These are phyloP conservation scores for Globisporangium spiculum DNA, from an alignment of 352 stramenopile species.

Conservation along the genomic window DNA sequence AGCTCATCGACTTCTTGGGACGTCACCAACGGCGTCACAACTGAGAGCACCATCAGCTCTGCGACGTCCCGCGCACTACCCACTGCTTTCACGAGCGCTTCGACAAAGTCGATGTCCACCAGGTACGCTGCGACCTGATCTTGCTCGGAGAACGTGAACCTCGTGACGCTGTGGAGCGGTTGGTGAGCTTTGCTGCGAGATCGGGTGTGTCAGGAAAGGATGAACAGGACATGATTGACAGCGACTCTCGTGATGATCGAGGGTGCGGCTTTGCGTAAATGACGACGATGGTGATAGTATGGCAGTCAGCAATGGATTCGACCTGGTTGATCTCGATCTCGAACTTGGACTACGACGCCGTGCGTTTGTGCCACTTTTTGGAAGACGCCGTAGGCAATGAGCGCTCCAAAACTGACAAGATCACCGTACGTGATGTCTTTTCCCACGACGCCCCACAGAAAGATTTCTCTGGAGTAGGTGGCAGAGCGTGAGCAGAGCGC, in stretches of 20 bases:
- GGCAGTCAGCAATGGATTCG: neutral
- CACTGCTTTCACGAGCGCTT: constrained; percentile 8
- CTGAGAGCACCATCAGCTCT: constrained; percentile 12
- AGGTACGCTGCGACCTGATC: constrained; percentile 5
- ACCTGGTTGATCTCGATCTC: neutral
- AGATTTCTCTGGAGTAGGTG: neutral
- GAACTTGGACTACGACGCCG: neutral
- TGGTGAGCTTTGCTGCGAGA: constrained; percentile 2
- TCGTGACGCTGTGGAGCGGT: constrained; percentile 12
- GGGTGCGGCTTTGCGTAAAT: constrained; percentile 1
- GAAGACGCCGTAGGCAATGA: neutral
- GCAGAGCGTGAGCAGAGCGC: no score
- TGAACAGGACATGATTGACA: constrained; percentile 15
- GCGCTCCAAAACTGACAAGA: neutral
- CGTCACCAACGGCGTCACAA: neutral
- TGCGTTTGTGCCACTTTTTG: constrained; percentile 7
- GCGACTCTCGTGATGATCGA: constrained; percentile 4
- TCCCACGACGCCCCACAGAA: neutral
- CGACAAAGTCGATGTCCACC: constrained; percentile 15
- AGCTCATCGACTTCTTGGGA: neutral
- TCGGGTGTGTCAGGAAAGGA: neutral
- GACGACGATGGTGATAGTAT: neutral
- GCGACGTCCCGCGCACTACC: neutral
- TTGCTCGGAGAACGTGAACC: constrained; percentile 12
- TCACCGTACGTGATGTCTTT: neutral